phyloP scores from a whole-genome alignment of 495 filamentous ascomycete genomes.

The Penicillium dipodomyicola region DNA sequence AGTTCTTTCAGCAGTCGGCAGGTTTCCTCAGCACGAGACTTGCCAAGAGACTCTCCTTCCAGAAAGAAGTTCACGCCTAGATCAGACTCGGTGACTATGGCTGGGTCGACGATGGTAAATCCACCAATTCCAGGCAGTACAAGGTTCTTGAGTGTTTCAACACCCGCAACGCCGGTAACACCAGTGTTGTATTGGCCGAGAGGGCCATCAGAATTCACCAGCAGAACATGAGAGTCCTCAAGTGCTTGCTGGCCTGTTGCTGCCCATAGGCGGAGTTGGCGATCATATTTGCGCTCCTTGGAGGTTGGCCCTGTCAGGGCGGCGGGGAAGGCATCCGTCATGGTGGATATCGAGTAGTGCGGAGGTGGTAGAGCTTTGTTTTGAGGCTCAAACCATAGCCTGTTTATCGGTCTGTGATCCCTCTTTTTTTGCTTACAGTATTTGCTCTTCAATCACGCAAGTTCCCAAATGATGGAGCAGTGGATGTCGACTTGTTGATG shows the following conservation, averaged over 20 bases:
- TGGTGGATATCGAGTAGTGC: slow-evolving; percentile 21
- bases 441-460: neutral
- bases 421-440: neutral
- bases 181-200: slow-evolving; percentile 35
- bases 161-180: slow-evolving; percentile 75
- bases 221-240: slow-evolving; percentile 82
- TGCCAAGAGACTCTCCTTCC: slow-evolving; percentile 72
- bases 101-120: slow-evolving; percentile 89
- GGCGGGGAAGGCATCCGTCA: slow-evolving; percentile 42
- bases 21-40: slow-evolving; percentile 73
- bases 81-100: slow-evolving; percentile 73
- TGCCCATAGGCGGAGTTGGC: slow-evolving; percentile 93
- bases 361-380: neutral
- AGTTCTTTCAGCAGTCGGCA: slow-evolving; percentile 78
- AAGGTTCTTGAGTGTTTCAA: slow-evolving; percentile 95
- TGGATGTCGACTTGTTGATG: slow-evolving; percentile 6
- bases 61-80: slow-evolving; percentile 97
- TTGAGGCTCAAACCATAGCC: neutral
- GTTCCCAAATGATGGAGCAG: neutral
- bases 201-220: slow-evolving; percentile 69
- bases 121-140: slow-evolving; percentile 88
- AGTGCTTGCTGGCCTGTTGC: slow-evolving; percentile 86
- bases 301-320: slow-evolving; percentile 61
- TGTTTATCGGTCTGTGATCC: neutral
- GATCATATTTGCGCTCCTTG: slow-evolving; percentile 92